A percentile compares a stretch with the other conserved stretches of the same genome.
Conservation (phyloP, 2,329 filamentous ascomycete genomes). For the Penicillium sp. region DNA sequence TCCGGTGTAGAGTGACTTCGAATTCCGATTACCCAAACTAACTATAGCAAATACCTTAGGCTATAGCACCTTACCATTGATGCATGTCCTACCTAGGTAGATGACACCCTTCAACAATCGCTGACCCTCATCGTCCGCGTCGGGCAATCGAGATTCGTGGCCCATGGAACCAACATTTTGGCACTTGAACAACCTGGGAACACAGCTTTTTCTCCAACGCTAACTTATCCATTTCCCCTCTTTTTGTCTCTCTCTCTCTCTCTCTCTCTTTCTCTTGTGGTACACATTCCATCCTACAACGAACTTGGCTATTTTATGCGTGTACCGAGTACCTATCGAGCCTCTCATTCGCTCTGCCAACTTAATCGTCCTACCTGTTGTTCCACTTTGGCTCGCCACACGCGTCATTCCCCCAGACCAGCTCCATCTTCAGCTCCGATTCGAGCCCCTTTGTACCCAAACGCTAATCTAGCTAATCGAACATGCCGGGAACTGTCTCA, state of each 20-base stretch:
- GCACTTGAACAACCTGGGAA: background rate
- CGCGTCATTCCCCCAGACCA: conserved; percentile 17
- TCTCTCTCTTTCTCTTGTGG: background rate
- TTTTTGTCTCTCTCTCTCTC: background rate
- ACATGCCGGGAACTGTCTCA: conserved; percentile 10
- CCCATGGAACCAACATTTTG: background rate
- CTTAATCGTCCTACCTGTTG: conserved; percentile 4
- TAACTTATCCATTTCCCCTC: background rate
- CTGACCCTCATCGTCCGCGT: background rate
- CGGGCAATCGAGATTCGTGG: background rate
- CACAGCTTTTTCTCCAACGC: background rate
- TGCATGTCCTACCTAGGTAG: background rate
- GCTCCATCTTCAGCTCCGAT: conserved; percentile 11
- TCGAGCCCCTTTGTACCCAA: conserved; percentile 4
- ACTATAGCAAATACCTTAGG: background rate
- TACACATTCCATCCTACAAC: background rate
- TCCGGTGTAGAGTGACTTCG: background rate
- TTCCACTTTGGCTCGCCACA: conserved; percentile 21
- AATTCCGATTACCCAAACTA: background rate
- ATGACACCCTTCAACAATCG: background rate
- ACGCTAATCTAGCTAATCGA: conserved; percentile 9
- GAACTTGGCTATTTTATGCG: background rate
- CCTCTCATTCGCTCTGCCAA: background rate
- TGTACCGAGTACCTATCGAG: background rate
- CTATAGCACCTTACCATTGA: background rate